A percentile compares a stretch with the other conserved stretches of the same genome.
These are phyloP conservation scores for Entomophthora muscae DNA, from an alignment of 371 early-diverging fungal genomes.

Conservation along the genomic window DNA sequence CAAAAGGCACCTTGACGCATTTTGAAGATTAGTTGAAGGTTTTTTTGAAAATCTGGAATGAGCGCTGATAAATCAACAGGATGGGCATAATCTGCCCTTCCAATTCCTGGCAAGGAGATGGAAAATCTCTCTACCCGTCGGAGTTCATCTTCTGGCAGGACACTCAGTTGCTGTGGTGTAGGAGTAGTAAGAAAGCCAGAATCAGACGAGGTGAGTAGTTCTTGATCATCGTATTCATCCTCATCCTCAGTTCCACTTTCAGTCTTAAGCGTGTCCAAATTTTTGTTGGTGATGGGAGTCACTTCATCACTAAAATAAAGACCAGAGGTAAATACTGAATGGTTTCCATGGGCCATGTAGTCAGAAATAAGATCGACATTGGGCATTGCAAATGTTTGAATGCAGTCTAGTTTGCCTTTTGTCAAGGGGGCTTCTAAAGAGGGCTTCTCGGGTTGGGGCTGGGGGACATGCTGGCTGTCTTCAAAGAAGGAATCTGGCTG, in stretches of 20 bases:
- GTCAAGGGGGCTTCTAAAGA: neutral
- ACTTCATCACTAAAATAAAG: neutral
- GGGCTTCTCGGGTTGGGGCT: neutral
- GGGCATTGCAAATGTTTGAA: neutral
- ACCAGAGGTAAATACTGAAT: neutral
- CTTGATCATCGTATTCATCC: neutral
- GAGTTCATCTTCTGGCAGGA: neutral
- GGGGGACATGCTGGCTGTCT: neutral
- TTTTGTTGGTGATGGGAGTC: neutral
- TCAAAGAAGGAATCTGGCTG: neutral
- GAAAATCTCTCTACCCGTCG: neutral
- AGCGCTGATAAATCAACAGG: neutral
- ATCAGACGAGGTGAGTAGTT: neutral
- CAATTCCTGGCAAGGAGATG: neutral
- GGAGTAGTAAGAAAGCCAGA: neutral
- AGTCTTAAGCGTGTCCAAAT: too few relatives aligned
- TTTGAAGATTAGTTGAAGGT: neutral
- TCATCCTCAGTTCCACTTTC: too few relatives aligned
- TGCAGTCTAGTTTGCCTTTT: neutral
- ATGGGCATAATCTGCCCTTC: neutral
- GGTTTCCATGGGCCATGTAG: neutral
- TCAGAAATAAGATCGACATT: neutral
- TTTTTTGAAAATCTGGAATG: neutral
- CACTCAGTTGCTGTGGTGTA: neutral
- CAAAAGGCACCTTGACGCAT: neutral